Evolutionary conservation across 2,329 filamentous ascomycete species (phyloP).

Genomic region (Phialophora chinensis): DNA sequence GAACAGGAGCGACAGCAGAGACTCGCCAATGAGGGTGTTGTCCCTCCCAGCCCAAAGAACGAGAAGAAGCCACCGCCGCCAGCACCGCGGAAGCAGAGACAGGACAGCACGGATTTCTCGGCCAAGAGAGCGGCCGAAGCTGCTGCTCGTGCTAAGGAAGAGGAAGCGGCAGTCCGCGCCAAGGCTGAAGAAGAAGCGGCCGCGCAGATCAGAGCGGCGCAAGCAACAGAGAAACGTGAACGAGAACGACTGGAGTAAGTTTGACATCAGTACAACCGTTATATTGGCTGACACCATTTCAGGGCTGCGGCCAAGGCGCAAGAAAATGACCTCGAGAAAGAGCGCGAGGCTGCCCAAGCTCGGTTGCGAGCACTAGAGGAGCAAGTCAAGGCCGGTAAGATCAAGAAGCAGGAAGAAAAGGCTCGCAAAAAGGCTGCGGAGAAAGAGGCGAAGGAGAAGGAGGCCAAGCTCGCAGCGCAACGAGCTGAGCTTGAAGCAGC

Average conservation of each 20-base stretch:
- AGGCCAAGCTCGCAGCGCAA: conserved; percentile 80
- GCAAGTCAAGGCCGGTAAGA: conserved; percentile 88
- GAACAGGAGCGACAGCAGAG: conserved; percentile 86
- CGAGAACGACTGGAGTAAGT: conserved; percentile 84
- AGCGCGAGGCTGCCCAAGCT: conserved; percentile 79
- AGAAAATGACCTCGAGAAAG: conserved; percentile 79
- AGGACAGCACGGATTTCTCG: conserved; percentile 60
- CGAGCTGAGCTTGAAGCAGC: conserved; percentile 91
- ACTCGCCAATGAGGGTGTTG: conserved; percentile 75
- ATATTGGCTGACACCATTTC: conserved; percentile 41
- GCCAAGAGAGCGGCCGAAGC: conserved; percentile 65
- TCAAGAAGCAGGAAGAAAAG: conserved; percentile 97
- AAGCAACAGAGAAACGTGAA: conserved; percentile 58
- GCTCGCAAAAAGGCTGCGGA: conserved; percentile 85
- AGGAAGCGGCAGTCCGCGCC: conserved; percentile 72
- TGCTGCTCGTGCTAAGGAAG: conserved; percentile 62
- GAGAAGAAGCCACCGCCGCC: conserved; percentile 75
- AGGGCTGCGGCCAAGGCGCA: conserved; percentile 76
- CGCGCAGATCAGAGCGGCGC: conserved; percentile 69
- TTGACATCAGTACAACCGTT: not conserved
- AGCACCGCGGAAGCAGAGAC: conserved; percentile 73
- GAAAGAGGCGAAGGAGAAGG: conserved; percentile 86
- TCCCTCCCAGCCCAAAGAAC: conserved; percentile 54
- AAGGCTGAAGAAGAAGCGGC: conserved; percentile 73
- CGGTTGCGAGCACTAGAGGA: conserved; percentile 90